A percentile compares a stretch with the other conserved stretches of the same genome.
Evolutionary conservation across 768 basidiomycete species (phyloP).

Genomic region (Collybiopsis luxurians): DNA sequence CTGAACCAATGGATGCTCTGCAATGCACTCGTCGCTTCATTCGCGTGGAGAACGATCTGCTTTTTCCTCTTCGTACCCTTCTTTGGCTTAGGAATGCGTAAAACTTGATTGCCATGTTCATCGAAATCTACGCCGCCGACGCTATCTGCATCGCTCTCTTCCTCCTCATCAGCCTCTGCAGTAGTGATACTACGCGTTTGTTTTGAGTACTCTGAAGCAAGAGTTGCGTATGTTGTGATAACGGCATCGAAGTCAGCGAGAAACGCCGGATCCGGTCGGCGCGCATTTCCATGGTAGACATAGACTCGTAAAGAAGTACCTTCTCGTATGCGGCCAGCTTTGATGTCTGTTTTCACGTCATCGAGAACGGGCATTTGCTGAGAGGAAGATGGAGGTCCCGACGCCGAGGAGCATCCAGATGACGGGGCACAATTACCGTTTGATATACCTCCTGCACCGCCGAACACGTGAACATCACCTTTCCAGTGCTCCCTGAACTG

Average conservation of each 20-base stretch:
- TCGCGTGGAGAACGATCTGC: constrained; percentile 25
- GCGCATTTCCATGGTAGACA: constrained; percentile 91
- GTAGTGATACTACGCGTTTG: constrained; percentile 66
- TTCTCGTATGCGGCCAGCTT: constrained; percentile 35
- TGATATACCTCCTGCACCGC: constrained; percentile 57
- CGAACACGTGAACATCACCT: constrained; percentile 80
- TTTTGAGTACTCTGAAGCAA: constrained; percentile 93
- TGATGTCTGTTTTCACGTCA: constrained; percentile 27
- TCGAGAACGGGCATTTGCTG: constrained; percentile 24
- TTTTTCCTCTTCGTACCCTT: constrained; percentile 71
- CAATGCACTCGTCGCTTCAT: constrained; percentile 69
- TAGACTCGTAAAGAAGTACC: constrained; percentile 76
- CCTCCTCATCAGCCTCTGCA: constrained; percentile 63
- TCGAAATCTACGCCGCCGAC: constrained; percentile 63
- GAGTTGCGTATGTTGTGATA: constrained; percentile 94
- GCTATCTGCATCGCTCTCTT: constrained; percentile 61
- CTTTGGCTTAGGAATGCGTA: constrained; percentile 62
- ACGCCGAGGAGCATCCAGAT: constrained; percentile 32
- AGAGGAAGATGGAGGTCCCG: constrained; percentile 28
- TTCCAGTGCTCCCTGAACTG: constrained; percentile 98
- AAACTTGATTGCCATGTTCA: constrained; percentile 60
- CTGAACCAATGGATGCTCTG: constrained; percentile 97
- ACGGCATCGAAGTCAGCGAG: constrained; percentile 95
- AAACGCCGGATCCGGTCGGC: constrained; percentile 81
- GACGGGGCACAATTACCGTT: constrained; percentile 20